Conservation (phyloP, 2,329 filamentous ascomycete species). For the Colletotrichum australisinense region DNA sequence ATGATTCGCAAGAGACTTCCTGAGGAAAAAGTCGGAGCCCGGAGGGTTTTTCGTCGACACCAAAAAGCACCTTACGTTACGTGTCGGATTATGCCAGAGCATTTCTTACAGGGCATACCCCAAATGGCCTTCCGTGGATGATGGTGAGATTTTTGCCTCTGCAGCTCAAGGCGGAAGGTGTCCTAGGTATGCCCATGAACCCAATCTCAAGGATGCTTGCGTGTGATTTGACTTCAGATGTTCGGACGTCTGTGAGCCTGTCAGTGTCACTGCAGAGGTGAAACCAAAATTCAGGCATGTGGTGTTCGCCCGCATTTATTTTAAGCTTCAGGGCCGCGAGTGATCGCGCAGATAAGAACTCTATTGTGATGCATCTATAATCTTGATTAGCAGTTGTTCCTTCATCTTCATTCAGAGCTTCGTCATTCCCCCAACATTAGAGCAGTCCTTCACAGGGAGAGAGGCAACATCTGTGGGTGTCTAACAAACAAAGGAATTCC, state of each 20-base stretch:
- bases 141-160: not conserved
- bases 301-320: not conserved
- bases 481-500: not conserved
- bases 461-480: not conserved
- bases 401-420: too few species aligned
- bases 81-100: constrained; percentile 29
- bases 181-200: not conserved
- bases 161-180: not conserved
- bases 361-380: not conserved
- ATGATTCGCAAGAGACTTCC: not conserved
- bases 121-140: not conserved
- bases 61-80: constrained; percentile 3
- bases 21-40: not conserved
- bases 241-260: constrained; percentile 13
- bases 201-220: not conserved
- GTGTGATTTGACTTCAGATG: constrained; percentile 1
- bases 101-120: not conserved
- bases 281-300: not conserved
- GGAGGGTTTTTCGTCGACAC: not conserved
- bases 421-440: not conserved
- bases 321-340: constrained; percentile 1
- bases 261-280: constrained; percentile 3
- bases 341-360: not conserved
- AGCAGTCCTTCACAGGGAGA: too few species aligned
- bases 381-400: fast-evolving